Base-by-base conservation (phyloP, 192 early-diverging fungal species). In the Glomus cerebriforme region DNA sequence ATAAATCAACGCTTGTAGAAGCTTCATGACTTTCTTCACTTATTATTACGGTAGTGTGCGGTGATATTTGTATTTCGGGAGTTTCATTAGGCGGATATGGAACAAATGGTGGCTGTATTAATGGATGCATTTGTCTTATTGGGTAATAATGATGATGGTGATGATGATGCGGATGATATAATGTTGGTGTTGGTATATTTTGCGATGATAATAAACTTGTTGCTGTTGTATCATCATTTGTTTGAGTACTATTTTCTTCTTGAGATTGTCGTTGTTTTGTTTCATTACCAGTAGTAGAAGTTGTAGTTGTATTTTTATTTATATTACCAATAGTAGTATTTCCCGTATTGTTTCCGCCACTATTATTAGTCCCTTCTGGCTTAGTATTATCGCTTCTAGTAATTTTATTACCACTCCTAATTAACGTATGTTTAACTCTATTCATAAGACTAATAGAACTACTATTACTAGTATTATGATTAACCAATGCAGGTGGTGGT, bases 1-100 rank as follows among this genome's bases (percentile, higher is more conserved):
- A 95, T 45, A 93, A 79, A 79, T 93, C 92, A 64, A 95, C 85
- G 60, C 85, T 90, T 24, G 88, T 88, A 0, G 90, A 90, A 7
- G 91, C 93, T 65, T 95, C 93, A 3, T 88, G 85, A 7, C 90
- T 90, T 45, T 96, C 94, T 81, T 95, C 92, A 8, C 91, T 90
- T 29, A 96, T 90, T 34, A 93, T 87, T 7, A 96, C 83, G 2
- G 89, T 89, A 1, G 94, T 91, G 54, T 87, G 83, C 2, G 86
- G 73, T 15, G 93, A 92, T n/a, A 96, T 84, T 17, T 67, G 58
- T 26, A 94, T 77, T 17, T 83, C 84, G 9, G 94, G 95, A 26
- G 86, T 86, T 59, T 94, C 94, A 26, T 88, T 62, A 10, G 74
- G 27, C 13, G 84, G 79, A 3, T 85, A 82, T n/a, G 83, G 87